A percentile compares a stretch with the other conserved stretches of the same genome.
phyloP scores from a whole-genome alignment of 768 basidiomycete species.

The Amanita phalloides region DNA sequence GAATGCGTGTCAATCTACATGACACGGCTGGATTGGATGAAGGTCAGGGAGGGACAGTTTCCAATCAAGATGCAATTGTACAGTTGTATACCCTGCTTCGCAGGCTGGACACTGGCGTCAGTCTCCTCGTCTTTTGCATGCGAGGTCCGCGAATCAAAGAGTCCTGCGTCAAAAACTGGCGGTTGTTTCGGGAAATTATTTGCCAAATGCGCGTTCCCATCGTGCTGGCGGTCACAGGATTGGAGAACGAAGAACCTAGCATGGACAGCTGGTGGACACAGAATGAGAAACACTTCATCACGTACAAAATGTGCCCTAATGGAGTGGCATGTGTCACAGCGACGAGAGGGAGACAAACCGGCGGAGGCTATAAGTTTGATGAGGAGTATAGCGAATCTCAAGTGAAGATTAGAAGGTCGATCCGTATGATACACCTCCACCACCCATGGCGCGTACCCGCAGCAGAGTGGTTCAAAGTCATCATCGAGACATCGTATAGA shows the following conservation, averaged over 20 bases:
- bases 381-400: conserved; percentile 23
- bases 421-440: conserved; percentile 1
- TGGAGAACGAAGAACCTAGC: conserved; percentile 26
- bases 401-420: conserved; percentile 10
- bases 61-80: conserved; percentile 12
- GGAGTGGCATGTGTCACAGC: conserved; percentile 23
- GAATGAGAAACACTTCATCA: conserved; percentile 17
- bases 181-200: conserved; percentile 23
- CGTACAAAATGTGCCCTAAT: conserved; percentile 19
- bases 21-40: conserved; percentile 33
- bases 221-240: conserved; percentile 23
- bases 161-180: conserved; percentile 19
- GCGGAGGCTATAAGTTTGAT: conserved; percentile 9
- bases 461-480: conserved; percentile 9
- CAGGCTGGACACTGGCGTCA: conserved; percentile 15
- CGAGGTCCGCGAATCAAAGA: conserved; percentile 16
- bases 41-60: conserved; percentile 13
- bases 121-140: conserved; percentile 27
- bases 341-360: conserved; percentile 10
- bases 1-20: conserved; percentile 17
- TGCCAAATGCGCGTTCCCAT: conserved; percentile 25
- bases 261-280: background rate
- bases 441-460: conserved; percentile 7
- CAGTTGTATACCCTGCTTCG: conserved; percentile 20
- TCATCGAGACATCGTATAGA: conserved; percentile 9